Conservation (phyloP, 192 early-diverging fungal genomes). For the Backusella liffmaniae region DNA sequence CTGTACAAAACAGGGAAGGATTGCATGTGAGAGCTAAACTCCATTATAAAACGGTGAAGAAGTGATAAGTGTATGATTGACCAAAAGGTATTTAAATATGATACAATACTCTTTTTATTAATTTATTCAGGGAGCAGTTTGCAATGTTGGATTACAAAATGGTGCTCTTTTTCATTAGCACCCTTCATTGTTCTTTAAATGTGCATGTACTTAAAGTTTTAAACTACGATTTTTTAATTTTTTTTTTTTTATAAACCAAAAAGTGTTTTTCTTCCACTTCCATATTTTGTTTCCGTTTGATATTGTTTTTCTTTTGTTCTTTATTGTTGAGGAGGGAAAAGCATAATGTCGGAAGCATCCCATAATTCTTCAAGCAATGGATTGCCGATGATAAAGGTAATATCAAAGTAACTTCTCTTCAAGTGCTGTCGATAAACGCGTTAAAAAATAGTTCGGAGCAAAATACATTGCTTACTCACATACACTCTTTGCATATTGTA, state of each 20-base stretch:
- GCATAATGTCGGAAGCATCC: not conserved
- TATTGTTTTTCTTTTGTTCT: not conserved
- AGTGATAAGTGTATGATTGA: not conserved
- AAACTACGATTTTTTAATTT: not conserved
- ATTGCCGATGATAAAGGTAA: not conserved
- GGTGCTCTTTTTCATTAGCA: not conserved
- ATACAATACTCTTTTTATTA: not conserved
- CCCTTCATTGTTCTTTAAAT: not conserved
- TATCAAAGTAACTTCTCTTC: not conserved
- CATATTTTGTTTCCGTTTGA: not conserved
- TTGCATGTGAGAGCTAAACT: not conserved
- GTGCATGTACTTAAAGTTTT: too few relatives aligned
- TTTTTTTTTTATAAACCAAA: not conserved
- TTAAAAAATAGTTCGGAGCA: constrained; percentile 5
- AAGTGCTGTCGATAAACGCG: not conserved
- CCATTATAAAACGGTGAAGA: not conserved
- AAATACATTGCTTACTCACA: constrained; percentile 25
- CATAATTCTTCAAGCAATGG: not conserved
- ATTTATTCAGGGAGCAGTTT: not conserved
- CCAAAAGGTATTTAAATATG: not conserved
- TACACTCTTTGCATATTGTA: constrained; percentile 25
- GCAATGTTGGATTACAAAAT: not conserved
- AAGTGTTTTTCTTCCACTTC: not conserved
- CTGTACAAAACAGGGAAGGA: not conserved
- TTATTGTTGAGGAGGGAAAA: not conserved